Percentiles rank a stretch among this genome's conserved stretches.
These are phyloP conservation scores for Ogataea naganishii DNA, from an alignment of 805 yeast genomes.

Conservation along the genomic window DNA sequence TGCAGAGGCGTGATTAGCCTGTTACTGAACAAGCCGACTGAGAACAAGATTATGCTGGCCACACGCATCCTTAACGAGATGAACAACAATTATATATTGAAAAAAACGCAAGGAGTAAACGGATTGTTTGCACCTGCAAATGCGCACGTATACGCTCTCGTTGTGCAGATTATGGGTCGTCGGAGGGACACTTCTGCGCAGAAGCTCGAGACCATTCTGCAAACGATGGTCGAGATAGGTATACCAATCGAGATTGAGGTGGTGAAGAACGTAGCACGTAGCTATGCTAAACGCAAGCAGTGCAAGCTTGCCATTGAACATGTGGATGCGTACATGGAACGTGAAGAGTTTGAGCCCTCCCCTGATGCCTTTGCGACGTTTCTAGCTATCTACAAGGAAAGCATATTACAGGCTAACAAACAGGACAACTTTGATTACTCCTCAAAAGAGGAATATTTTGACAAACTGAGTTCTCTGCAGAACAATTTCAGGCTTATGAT, in stretches of 20 bases:
- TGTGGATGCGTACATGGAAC: constrained; percentile 19
- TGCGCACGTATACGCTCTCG: constrained; percentile 31
- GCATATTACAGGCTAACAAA: constrained; percentile 6
- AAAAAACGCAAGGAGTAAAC: constrained; percentile 4
- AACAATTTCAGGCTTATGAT: constrained; percentile 10
- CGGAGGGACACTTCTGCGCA: constrained; percentile 16
- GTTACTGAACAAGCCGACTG: constrained; percentile 13
- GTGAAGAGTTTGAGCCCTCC: constrained; percentile 7
- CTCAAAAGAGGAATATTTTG: constrained; percentile 2
- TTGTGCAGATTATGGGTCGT: constrained; percentile 26
- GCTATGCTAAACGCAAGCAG: constrained; percentile 20
- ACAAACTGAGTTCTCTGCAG: constrained; percentile 9
- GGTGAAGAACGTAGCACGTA: constrained; percentile 28
- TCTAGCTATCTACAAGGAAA: constrained; percentile 10
- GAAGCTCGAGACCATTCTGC: constrained; percentile 21
- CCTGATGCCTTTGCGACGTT: constrained; percentile 11
- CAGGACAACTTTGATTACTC: constrained; percentile 2
- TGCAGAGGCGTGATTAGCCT: constrained; percentile 15
- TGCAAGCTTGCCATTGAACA: constrained; percentile 23
- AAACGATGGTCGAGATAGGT: constrained; percentile 20
- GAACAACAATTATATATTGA: constrained; percentile 11
- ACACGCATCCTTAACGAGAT: constrained; percentile 22
- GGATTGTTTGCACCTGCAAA: constrained; percentile 28
- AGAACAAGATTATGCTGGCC: constrained; percentile 18
- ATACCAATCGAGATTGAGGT: constrained; percentile 26